Evolutionary conservation across 176 grass and related monocot species (phyloP).

Genomic region (Alopecurus myosuroides): DNA sequence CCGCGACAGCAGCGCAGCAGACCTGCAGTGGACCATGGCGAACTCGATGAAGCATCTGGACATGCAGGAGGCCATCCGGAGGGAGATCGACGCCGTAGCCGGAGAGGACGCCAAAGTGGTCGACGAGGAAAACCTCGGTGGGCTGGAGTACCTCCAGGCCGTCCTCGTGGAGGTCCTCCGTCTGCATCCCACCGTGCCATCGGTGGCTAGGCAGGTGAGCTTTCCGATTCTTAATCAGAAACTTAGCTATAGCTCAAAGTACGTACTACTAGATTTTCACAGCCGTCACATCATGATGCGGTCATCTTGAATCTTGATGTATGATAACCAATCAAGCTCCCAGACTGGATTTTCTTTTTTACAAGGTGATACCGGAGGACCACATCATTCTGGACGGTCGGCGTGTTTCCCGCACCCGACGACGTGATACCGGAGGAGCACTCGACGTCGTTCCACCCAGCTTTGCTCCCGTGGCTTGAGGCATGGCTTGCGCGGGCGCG

Average conservation of each 20-base stretch:
- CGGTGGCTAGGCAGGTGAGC: no score
- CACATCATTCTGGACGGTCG: no score
- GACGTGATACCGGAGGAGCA: no score
- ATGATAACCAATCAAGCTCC: no score
- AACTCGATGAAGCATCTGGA: neutral
- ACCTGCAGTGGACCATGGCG: conserved; percentile 11
- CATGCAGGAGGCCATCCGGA: neutral
- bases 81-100: neutral
- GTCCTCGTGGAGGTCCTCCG: no score
- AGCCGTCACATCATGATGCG: neutral
- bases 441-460: no score
- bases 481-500: no score
- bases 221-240: neutral
- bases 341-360: neutral
- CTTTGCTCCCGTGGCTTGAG: no score
- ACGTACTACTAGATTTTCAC: neutral
- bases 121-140: neutral
- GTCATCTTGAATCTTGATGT: neutral
- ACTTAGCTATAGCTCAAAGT: neutral
- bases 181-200: no score
- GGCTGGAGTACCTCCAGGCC: no score
- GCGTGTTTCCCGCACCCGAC: no score
- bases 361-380: conserved; percentile 6
- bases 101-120: neutral
- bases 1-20: neutral